These are phyloP conservation scores for Helotiales sp. DNA, from an alignment of 2,329 filamentous ascomycete genomes.

Conservation along the genomic window DNA sequence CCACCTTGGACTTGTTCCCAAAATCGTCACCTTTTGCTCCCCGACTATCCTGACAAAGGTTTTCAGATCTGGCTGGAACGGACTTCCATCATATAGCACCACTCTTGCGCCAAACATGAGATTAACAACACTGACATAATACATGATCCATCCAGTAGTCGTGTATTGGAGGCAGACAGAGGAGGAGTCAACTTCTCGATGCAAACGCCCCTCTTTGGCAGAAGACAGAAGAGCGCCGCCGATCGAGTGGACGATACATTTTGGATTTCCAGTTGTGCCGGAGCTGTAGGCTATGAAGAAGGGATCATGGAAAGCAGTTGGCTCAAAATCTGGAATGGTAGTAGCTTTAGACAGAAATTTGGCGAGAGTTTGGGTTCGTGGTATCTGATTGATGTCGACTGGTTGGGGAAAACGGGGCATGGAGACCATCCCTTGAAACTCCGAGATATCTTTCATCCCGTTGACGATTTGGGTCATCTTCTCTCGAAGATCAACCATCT, in stretches of 20 bases:
- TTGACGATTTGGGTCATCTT: slow-evolving; percentile 69
- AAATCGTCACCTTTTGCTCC: slow-evolving; percentile 65
- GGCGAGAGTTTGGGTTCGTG: slow-evolving; percentile 38
- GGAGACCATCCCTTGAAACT: slow-evolving; percentile 64
- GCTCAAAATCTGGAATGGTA: slow-evolving; percentile 26
- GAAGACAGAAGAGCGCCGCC: slow-evolving; percentile 62
- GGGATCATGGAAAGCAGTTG: slow-evolving; percentile 56
- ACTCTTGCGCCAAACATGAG: slow-evolving; percentile 61
- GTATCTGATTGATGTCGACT: slow-evolving; percentile 56
- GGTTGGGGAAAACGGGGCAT: slow-evolving; percentile 65
- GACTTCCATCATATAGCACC: slow-evolving; percentile 81
- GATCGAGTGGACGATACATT: slow-evolving; percentile 80
- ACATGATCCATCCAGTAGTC: slow-evolving; percentile 87
- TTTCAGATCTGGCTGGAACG: slow-evolving; percentile 68
- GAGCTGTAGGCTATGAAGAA: slow-evolving; percentile 77
- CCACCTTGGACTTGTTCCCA: slow-evolving; percentile 77
- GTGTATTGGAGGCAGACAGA: slow-evolving; percentile 57
- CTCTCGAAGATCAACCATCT: slow-evolving; percentile 65
- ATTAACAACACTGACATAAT: slow-evolving; percentile 59
- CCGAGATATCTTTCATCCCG: slow-evolving; percentile 59
- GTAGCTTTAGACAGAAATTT: slow-evolving; percentile 42
- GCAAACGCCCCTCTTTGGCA: slow-evolving; percentile 60
- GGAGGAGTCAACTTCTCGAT: slow-evolving; percentile 45
- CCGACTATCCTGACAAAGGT: slow-evolving; percentile 63
- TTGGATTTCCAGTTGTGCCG: slow-evolving; percentile 80